Evolutionary conservation across 2,329 filamentous ascomycete genomes (phyloP).

Genomic region (Pseudomassariella vexata): DNA sequence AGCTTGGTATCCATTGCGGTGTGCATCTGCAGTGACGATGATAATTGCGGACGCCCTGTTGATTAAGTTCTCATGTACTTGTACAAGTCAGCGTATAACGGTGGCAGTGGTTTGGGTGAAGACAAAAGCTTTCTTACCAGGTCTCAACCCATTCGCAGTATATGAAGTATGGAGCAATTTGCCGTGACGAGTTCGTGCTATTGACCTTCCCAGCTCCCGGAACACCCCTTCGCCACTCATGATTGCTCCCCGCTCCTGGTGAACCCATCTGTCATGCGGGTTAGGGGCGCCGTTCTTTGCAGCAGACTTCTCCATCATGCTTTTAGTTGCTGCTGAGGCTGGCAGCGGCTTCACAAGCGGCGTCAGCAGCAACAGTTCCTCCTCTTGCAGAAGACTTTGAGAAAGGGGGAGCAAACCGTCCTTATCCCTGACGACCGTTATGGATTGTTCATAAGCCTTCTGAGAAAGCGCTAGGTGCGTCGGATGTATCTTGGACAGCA

Average conservation of each 20-base stretch:
- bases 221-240: constrained; percentile 95
- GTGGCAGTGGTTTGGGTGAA: no score
- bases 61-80: constrained; percentile 86
- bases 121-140: constrained; percentile 36
- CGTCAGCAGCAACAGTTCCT: constrained; percentile 84
- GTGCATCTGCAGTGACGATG: constrained; percentile 88
- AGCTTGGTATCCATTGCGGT: constrained; percentile 87
- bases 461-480: constrained; percentile 76
- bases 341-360: constrained; percentile 89
- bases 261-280: constrained; percentile 50
- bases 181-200: constrained; percentile 81
- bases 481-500: constrained; percentile 76
- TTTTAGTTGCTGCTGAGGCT: constrained; percentile 76
- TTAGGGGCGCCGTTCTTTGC: constrained; percentile 26
- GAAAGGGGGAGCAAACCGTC: constrained; percentile 78
- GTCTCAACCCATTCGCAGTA: constrained; percentile 84
- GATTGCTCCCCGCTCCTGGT: constrained; percentile 56
- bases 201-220: constrained; percentile 75
- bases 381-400: constrained; percentile 72
- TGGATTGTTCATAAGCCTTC: constrained; percentile 84
- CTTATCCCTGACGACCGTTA: constrained; percentile 87
- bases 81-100: constrained; percentile 9
- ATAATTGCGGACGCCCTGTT: constrained; percentile 83
- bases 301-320: constrained; percentile 51
- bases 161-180: constrained; percentile 92